Base-by-base conservation (phyloP, 768 basidiomycete genomes). In the Mycena alexandri region DNA sequence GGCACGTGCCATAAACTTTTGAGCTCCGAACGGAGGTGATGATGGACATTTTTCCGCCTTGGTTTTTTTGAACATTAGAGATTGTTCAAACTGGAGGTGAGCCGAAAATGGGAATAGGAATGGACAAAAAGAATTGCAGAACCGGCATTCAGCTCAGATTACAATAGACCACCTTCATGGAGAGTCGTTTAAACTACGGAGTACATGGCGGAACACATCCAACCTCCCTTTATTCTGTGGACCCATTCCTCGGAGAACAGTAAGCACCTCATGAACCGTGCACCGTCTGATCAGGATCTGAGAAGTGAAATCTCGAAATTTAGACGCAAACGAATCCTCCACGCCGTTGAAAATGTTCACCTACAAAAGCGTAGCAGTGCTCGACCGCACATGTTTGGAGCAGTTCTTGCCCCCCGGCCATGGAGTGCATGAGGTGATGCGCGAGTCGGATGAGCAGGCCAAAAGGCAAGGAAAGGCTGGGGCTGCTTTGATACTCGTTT, bases 271-370 rank as follows among this genome's bases (percentile, higher is more conserved):
- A 21, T 62, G 38, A 13, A 68, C 67, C 2, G 36, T 38, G 56
- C 61, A 63, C 36, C 38, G 17, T 25, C 29, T 21, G 4, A 12
- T 41, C 21, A 58, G 43, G 38, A 25, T 61, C 8, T 50, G 22
- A 4, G 43, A 29, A 10, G 56, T 63, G 34, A 68, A 68, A 36
- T 25, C 17, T 19, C 34, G 42, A 8, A 68, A 63, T 9, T 57
- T 24, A 0, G 33, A 22, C 44, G 48, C 8, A 6, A 50, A 24
- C 59, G 59, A 6, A 16, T 34, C 59, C 10, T 8, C 33, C 34
- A 50, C 17, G 10, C 33, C 34, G 10, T 43, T 50, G 59, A 60
- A 50, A 46, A 33, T 60, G 10, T 60, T 60, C 38, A 36, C 48
- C 19, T 50, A 41, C 22, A 21, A 14, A 7, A 33, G 21, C 7